A percentile compares a stretch with the other conserved stretches of the same genome.
These are phyloP conservation scores for apple (Malus domestica) DNA, from an alignment of 306 rosid species.

Conservation along the genomic window DNA sequence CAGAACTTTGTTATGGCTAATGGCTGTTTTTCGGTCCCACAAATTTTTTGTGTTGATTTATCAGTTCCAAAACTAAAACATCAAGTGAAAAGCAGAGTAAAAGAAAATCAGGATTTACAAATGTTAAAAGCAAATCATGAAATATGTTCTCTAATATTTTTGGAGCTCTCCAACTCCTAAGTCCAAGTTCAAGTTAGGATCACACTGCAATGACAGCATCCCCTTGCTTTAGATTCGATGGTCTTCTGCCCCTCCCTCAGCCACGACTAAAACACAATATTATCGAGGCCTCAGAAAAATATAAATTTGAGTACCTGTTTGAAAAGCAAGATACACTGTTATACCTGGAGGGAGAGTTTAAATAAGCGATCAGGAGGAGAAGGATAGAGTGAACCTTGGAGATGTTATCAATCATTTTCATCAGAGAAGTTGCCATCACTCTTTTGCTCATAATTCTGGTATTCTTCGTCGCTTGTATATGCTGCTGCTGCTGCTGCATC, in stretches of 20 bases:
- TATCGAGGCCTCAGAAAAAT: background rate
- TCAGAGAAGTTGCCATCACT: conserved; percentile 42
- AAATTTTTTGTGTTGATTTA: no score
- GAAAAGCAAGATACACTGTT: background rate
- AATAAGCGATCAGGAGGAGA: no score
- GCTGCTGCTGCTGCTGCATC: conserved; percentile 8
- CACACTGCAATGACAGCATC: background rate
- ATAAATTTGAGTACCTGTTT: background rate
- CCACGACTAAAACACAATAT: background rate
- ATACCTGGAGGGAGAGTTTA: no score
- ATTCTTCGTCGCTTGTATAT: conserved; percentile 53
- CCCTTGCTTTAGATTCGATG: background rate
- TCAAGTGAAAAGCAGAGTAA: no score
- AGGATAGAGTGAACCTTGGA: background rate
- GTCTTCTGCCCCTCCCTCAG: background rate
- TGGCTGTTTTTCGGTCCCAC: no score
- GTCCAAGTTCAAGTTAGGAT: no score
- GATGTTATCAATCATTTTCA: conserved; percentile 17
- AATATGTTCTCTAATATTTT: no score
- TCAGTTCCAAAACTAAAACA: no score
- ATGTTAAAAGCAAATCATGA: no score
- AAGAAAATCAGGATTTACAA: no score
- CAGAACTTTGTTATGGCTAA: no score
- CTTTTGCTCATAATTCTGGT: conserved; percentile 55
- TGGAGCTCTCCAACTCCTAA: no score